phyloP scores from a whole-genome alignment of 2,329 filamentous ascomycete species.

The Penicillium corylophilum region DNA sequence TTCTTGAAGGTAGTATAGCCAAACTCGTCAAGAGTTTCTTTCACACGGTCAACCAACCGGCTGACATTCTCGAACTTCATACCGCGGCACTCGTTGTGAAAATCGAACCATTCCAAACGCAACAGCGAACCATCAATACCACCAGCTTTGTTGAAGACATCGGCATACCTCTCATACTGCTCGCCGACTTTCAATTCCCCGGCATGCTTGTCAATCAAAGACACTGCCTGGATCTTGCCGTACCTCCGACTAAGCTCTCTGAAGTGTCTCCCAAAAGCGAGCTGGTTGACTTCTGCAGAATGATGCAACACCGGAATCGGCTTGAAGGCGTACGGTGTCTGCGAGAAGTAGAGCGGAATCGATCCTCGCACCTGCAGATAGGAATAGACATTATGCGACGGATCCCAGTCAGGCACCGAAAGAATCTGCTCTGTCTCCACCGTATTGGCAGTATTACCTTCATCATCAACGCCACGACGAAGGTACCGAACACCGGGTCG shows the following conservation, averaged over 20 bases:
- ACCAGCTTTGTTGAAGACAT: conserved; percentile 64
- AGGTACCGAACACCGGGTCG: conserved; percentile 87
- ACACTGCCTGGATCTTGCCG: conserved; percentile 73
- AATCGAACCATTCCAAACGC: conserved; percentile 94
- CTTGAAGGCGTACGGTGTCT: conserved; percentile 90
- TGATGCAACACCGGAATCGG: conserved; percentile 80
- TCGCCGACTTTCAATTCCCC: conserved; percentile 77
- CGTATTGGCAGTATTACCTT: conserved; percentile 81
- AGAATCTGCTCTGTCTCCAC: conserved; percentile 96
- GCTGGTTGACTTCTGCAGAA: conserved; percentile 73
- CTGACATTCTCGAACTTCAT: conserved; percentile 98
- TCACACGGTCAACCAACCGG: conserved; percentile 69
- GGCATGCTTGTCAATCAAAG: conserved; percentile 84
- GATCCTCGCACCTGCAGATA: conserved; percentile 87
- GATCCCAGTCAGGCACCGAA: conserved; percentile 66
- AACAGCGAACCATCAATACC: conserved; percentile 54
- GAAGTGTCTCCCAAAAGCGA: conserved; percentile 79
- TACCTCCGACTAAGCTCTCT: conserved; percentile 67
- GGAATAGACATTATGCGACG: conserved; percentile 66
- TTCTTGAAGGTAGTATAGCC: conserved; percentile 66
- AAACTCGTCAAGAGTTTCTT: conserved; percentile 64
- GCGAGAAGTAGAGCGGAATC: conserved; percentile 92
- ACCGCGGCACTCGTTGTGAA: conserved; percentile 84
- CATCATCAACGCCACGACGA: conserved; percentile 84
- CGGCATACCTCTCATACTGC: conserved; percentile 69